Evolutionary conservation across 1,284 basidiomycete genomes (phyloP).

Genomic region (Ceraceosorus guamensis): DNA sequence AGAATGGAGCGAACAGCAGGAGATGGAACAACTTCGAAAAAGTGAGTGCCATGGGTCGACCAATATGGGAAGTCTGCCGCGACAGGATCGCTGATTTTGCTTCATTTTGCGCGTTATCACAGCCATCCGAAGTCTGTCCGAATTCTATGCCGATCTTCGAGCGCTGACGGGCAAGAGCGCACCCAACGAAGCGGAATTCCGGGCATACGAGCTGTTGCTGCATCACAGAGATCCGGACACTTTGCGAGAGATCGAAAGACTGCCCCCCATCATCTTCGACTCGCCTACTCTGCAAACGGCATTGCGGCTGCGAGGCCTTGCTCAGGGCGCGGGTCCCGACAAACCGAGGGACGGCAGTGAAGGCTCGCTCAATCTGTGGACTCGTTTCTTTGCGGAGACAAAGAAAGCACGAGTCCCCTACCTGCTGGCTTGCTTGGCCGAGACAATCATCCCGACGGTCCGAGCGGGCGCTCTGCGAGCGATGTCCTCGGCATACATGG

Average conservation of each 20-base stretch:
- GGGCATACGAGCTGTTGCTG: conserved; percentile 84
- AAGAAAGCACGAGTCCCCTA: conserved; percentile 49
- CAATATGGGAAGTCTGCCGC: not conserved
- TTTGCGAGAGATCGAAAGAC: conserved; percentile 61
- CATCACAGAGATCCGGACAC: conserved; percentile 79
- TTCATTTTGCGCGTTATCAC: not conserved
- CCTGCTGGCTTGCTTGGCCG: conserved; percentile 55
- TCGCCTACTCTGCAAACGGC: conserved; percentile 74
- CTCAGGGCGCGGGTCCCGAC: conserved; percentile 56
- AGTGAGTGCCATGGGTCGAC: conserved; percentile 54
- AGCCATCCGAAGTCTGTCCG: conserved; percentile 61
- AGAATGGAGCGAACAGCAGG: conserved; percentile 65
- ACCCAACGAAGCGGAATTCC: conserved; percentile 86
- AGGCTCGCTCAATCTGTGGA: conserved; percentile 56
- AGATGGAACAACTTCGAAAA: conserved; percentile 82
- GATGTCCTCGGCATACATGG: conserved; percentile 52
- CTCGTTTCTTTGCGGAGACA: conserved; percentile 55
- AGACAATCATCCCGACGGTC: conserved; percentile 54
- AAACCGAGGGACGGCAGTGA: conserved; percentile 52
- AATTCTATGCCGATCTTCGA: conserved; percentile 80
- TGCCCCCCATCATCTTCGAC: conserved; percentile 65
- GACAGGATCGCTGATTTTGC: not conserved
- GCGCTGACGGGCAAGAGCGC: conserved; percentile 58
- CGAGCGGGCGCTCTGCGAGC: conserved; percentile 54
- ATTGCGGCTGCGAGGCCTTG: conserved; percentile 68